These are phyloP conservation scores for Penicillium sp. DNA, from an alignment of 2,329 filamentous ascomycete genomes.

Conservation along the genomic window DNA sequence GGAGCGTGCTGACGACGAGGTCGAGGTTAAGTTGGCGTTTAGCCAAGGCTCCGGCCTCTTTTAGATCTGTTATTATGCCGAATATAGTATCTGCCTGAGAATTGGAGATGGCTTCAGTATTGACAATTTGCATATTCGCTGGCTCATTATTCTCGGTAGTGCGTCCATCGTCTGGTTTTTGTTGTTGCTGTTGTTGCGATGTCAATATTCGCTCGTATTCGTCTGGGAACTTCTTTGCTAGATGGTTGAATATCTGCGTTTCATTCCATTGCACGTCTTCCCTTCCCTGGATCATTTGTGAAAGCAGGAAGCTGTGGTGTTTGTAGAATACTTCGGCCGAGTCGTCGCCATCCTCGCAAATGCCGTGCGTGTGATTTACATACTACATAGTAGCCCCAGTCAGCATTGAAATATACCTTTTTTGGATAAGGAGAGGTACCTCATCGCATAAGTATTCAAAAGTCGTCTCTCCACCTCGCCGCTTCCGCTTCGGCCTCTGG, in stretches of 20 bases:
- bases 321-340: constrained; percentile 45
- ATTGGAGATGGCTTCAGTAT: constrained; percentile 25
- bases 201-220: constrained; percentile 30
- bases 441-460: constrained; percentile 39
- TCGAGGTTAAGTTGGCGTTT: constrained; percentile 39
- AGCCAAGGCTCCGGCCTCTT: constrained; percentile 37
- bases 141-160: constrained; percentile 19
- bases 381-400: constrained; percentile 27
- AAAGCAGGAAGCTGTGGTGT: constrained; percentile 44
- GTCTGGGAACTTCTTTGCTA: constrained; percentile 40
- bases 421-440: constrained; percentile 22
- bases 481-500: constrained; percentile 25
- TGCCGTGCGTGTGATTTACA: constrained; percentile 38
- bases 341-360: constrained; percentile 43
- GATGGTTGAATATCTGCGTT: constrained; percentile 42
- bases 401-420: background rate
- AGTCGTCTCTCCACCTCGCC: constrained; percentile 31
- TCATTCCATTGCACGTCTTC: constrained; percentile 44
- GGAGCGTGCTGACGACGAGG: constrained; percentile 27
- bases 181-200: constrained; percentile 22
- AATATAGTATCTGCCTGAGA: constrained; percentile 36
- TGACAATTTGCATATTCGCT: constrained; percentile 21
- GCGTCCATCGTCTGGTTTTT: constrained; percentile 19
- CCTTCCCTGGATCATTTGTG: constrained; percentile 44
- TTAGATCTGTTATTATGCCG: constrained; percentile 34